These are phyloP conservation scores for Phylloporus gajari DNA, from an alignment of 1,284 basidiomycete genomes.

Conservation along the genomic window DNA sequence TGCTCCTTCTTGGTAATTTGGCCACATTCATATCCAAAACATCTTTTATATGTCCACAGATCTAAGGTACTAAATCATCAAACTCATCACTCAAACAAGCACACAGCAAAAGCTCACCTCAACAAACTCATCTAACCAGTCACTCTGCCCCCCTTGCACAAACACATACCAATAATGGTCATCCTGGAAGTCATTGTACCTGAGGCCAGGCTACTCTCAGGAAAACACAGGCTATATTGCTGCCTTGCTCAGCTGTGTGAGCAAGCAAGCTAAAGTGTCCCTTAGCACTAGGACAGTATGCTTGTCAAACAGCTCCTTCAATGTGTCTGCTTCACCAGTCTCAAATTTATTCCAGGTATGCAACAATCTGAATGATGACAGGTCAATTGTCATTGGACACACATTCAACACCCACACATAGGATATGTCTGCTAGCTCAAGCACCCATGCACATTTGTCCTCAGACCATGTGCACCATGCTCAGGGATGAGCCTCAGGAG, in stretches of 20 bases:
- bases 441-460: slow-evolving; percentile 39
- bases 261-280: neutral
- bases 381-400: slow-evolving; percentile 42
- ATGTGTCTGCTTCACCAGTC: slow-evolving; percentile 72
- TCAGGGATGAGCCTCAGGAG: neutral
- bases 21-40: too few relatives aligned
- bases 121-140: slow-evolving; percentile 70
- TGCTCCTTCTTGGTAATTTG: too few relatives aligned
- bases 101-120: slow-evolving; percentile 63
- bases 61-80: slow-evolving; percentile 51
- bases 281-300: slow-evolving; percentile 31
- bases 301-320: slow-evolving; percentile 67
- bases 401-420: neutral
- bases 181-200: slow-evolving; percentile 60
- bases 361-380: slow-evolving; percentile 39
- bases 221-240: too few relatives aligned
- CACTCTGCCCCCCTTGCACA: slow-evolving; percentile 77
- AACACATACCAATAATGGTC: slow-evolving; percentile 79
- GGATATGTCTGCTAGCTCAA: slow-evolving; percentile 27
- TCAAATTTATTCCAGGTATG: slow-evolving; percentile 75
- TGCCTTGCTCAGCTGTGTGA: too few relatives aligned
- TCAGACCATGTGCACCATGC: slow-evolving; percentile 37
- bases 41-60: slow-evolving; percentile 86
- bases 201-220: slow-evolving; percentile 58
- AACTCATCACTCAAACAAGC: neutral